Evolutionary conservation across 371 early-diverging fungal genomes (phyloP), one percentile per base, ranked within the genome.

Genomic region (Polyrhizophydium stewartii): DNA sequence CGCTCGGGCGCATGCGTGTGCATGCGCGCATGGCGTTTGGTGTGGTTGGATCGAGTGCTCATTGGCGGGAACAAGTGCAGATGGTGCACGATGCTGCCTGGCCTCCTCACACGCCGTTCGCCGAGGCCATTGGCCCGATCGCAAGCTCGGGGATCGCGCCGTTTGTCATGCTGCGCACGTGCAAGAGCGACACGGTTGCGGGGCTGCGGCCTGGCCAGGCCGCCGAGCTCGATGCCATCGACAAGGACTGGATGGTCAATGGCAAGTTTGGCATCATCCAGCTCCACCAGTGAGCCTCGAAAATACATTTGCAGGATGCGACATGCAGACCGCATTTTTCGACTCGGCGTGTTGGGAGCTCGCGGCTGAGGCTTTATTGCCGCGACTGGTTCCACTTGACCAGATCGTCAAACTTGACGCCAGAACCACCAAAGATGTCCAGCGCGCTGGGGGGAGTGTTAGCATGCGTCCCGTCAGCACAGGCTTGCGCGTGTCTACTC

Each of bases 361-460:
- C n/a, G 43, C 16, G 43, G n/a, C n/a, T 43, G 17, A 35, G 3
- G 7, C 7, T 35, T 13, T 47, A 47, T 22, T 47, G 3, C 16
- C 16, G 49, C 7, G 49, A 28, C 35, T 35, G 35, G 50, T 71
- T 75, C 73, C 72, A 75, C 25, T 27, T 56, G 12, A 74, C 70
- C 32, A 66, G 66, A 50, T 92, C 93, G 3, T 72, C 75, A 71
- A 97, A 92, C 53, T 77, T 84, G 37, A 97, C 88, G 30, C 83
- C 84, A 43, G 68, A 72, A 12, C 98, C 96, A 35, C 98, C 98
- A 84, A 97, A 97, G n/a, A 97, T 89, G 76, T 97, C 98, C 68
- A 97, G 71, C 6, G 96, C 95, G 70, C 95, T 92, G 55, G 37
- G 13, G 47, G 21, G 22, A 16, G 58, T 9, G 55, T 40, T 7